phyloP scores from a whole-genome alignment of 2,329 filamentous ascomycete species.

The Triangularia verruculosa region DNA sequence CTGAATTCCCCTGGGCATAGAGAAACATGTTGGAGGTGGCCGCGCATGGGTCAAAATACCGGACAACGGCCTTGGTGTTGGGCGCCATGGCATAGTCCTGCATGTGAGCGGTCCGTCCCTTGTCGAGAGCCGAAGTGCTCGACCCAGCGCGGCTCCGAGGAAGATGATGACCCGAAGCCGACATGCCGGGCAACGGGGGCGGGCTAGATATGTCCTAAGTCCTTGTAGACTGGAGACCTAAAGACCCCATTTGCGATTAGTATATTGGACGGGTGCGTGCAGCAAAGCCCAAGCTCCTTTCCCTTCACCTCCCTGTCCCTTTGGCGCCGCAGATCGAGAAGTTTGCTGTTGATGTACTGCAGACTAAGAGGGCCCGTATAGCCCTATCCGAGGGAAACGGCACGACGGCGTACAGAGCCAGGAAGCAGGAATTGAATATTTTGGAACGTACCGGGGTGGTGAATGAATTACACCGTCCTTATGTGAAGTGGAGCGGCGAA shows the following conservation, averaged over 20 bases:
- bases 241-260: conserved; percentile 10
- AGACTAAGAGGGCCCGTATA: conserved; percentile 22
- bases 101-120: conserved; percentile 43
- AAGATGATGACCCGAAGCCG: conserved; percentile 49
- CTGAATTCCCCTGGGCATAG: conserved; percentile 76
- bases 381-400: neutral
- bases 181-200: conserved; percentile 48
- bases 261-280: conserved; percentile 19
- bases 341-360: conserved; percentile 21
- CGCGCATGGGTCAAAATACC: conserved; percentile 79
- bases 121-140: conserved; percentile 50
- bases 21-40: conserved; percentile 89
- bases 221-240: conserved; percentile 20
- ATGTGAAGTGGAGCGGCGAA: conserved; percentile 38
- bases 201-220: conserved; percentile 26
- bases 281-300: conserved; percentile 5
- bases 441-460: conserved; percentile 39
- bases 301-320: neutral
- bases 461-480: conserved; percentile 30
- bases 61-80: conserved; percentile 40
- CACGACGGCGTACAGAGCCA: conserved; percentile 10
- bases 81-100: conserved; percentile 55
- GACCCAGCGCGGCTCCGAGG: conserved; percentile 59
- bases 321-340: neutral
- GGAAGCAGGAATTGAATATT: conserved; percentile 9